Conservation (phyloP, 2,329 filamentous ascomycete species). For the Claviceps capensis region DNA sequence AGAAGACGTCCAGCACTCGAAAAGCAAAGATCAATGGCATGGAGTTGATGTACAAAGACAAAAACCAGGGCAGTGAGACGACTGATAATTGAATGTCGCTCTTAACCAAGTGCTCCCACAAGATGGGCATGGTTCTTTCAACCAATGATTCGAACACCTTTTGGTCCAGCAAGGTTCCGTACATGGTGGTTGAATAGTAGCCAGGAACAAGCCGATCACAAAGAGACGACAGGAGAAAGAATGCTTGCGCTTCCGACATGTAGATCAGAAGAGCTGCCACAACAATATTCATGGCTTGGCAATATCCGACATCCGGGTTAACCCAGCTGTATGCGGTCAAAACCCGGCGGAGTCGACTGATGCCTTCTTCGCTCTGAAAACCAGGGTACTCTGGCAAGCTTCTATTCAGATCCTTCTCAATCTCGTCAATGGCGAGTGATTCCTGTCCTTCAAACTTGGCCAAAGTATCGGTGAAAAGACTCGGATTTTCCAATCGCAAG, state of each 20-base stretch:
- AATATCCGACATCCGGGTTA: constrained; percentile 91
- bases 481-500: constrained; percentile 73
- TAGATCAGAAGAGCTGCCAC: constrained; percentile 97
- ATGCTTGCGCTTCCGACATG: constrained; percentile 92
- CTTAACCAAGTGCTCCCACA: constrained; percentile 97
- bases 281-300: constrained; percentile 99
- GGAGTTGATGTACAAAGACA: constrained; percentile 97
- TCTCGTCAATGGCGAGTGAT: constrained; percentile 94
- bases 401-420: constrained; percentile 94
- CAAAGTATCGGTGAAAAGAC: constrained; percentile 71
- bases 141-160: constrained; percentile 95
- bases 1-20: constrained; percentile 92
- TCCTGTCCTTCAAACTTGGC: constrained; percentile 71
- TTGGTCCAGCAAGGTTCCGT: constrained; percentile 90
- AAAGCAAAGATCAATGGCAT: constrained; percentile 98
- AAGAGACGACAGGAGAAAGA: constrained; percentile 80
- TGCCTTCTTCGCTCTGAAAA: constrained; percentile 92
- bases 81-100: constrained; percentile 95
- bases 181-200: constrained; percentile 99
- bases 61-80: constrained; percentile 93
- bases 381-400: constrained; percentile 95
- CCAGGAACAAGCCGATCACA: constrained; percentile 89
- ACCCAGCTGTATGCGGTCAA: constrained; percentile 97
- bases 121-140: constrained; percentile 96
- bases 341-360: constrained; percentile 75